A percentile compares a stretch with the other conserved stretches of the same genome.
Evolutionary conservation across 169 alveolate species (phyloP).

Genomic region (Cryptosporidium canis): DNA sequence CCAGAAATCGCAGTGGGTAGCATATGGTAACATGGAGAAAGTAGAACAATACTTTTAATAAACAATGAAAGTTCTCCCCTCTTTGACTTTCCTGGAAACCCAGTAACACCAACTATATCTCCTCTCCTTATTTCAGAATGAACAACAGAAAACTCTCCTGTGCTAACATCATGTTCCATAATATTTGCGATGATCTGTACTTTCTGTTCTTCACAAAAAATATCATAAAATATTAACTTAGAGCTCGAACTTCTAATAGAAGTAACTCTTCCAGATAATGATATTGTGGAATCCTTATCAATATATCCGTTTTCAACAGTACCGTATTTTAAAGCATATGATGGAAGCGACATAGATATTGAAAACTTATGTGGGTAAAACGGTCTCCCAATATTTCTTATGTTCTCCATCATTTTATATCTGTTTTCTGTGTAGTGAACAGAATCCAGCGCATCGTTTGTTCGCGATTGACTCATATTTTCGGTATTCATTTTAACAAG

Average conservation of each 20-base stretch:
- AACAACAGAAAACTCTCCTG: constrained; percentile 80
- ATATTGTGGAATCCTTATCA: constrained; percentile 82
- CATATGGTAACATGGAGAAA: constrained; percentile 96
- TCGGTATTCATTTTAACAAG: not conserved
- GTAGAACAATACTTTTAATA: constrained; percentile 85
- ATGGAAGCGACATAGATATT: constrained; percentile 87
- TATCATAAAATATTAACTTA: constrained; percentile 90
- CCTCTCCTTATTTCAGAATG: constrained; percentile 85
- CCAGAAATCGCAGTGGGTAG: constrained; percentile 94
- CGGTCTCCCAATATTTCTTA: constrained; percentile 25
- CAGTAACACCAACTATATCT: constrained; percentile 91
- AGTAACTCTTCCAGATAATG: constrained; percentile 92
- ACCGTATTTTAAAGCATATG: constrained; percentile 87
- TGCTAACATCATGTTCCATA: constrained; percentile 80
- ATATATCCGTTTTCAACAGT: constrained; percentile 87
- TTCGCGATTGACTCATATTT: not conserved
- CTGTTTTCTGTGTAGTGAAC: constrained; percentile 32
- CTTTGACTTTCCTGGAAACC: constrained; percentile 91
- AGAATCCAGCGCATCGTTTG: not conserved
- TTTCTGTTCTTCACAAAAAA: constrained; percentile 87
- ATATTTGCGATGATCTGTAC: constrained; percentile 88
- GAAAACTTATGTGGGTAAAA: constrained; percentile 88
- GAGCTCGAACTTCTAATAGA: constrained; percentile 90
- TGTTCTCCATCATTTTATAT: constrained; percentile 50
- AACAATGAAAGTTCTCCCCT: constrained; percentile 96